Base-by-base conservation (phyloP, 306 rosid genomes). In the Ochetophila trinervis region DNA sequence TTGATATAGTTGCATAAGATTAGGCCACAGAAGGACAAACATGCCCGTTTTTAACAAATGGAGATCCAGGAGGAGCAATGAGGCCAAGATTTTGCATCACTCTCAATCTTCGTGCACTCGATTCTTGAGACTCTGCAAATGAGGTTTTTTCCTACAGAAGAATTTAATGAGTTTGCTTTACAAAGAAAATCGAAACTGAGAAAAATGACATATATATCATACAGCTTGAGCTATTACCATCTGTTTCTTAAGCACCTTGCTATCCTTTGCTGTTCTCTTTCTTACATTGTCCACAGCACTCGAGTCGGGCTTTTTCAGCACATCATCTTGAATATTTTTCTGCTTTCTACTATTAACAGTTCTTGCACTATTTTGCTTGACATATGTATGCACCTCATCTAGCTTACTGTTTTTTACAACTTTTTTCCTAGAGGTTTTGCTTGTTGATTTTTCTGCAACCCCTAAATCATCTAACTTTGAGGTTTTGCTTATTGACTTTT, bases 41-140 rank as follows among this genome's bases (percentile, higher is more conserved):
- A 19, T 34, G 78, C 23, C 74, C 53, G 57, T 27, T 44, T 66
- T 54, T 78, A 51, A 54, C 63, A 61, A 78, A 88, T 8, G 88
- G 88, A 34, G 91, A 85, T 19, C 88, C 88, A 52, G 76, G 18
- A 22, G 91, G 91, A 55, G 88, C 87, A 77, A 72, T 67, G 58
- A 88, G 82, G 52, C 95, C 95, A 42, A 88, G 95, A 73, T 69
- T 73, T 62, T 73, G 78, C 95, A 81, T 85, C 79, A 85, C 84
- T 80, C 76, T 83, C 60, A 79, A 37, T 79, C 88, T 83, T 66
- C 91, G 80, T 0, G 77, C 70, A 70, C 88, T 81, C 36, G 66
- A 65, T 63, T 86, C 92, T 66, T 63, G 86, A 23, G 78, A 69
- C 74, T 76, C 69, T 15, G 71, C 66, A 42, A 62, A 24, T 3